phyloP scores from a whole-genome alignment of 495 filamentous ascomycete genomes.

The Xylaria palmicola region DNA sequence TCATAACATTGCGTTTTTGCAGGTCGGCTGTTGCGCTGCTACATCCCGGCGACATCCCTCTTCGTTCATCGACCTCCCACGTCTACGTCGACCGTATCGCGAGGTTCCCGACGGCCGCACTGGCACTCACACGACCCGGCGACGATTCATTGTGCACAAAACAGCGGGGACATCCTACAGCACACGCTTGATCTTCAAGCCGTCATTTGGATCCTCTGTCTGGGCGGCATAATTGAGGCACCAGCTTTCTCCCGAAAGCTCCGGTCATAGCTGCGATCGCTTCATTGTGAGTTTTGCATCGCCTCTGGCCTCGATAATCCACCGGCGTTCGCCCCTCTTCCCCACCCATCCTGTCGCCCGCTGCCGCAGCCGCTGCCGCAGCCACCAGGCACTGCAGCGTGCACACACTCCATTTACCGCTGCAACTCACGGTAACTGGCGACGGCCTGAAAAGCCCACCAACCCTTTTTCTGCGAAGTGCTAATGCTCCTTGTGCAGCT shows the following conservation, averaged over 20 bases:
- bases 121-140: constrained; percentile 17
- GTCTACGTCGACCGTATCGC: constrained; percentile 8
- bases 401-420: constrained; percentile 2
- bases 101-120: constrained; percentile 17
- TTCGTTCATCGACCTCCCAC: background rate
- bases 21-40: constrained; percentile 9
- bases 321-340: constrained; percentile 17
- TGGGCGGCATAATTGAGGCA: constrained; percentile 36
- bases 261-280: constrained; percentile 38
- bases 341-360: constrained; percentile 9
- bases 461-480: background rate
- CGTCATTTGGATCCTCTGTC: constrained; percentile 20
- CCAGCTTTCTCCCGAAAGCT: constrained; percentile 39
- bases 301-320: constrained; percentile 32
- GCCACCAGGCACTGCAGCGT: background rate
- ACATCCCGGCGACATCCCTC: background rate
- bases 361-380: background rate
- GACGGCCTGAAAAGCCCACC: background rate
- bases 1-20: constrained; percentile 1
- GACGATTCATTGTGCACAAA: constrained; percentile 18
- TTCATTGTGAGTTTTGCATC: constrained; percentile 51
- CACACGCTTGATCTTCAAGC: constrained; percentile 15
- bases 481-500: constrained; percentile 21
- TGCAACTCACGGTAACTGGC: background rate
- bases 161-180: background rate